Evolutionary conservation across 768 basidiomycete genomes (phyloP).

Genomic region (Tricholoma saponaceum): DNA sequence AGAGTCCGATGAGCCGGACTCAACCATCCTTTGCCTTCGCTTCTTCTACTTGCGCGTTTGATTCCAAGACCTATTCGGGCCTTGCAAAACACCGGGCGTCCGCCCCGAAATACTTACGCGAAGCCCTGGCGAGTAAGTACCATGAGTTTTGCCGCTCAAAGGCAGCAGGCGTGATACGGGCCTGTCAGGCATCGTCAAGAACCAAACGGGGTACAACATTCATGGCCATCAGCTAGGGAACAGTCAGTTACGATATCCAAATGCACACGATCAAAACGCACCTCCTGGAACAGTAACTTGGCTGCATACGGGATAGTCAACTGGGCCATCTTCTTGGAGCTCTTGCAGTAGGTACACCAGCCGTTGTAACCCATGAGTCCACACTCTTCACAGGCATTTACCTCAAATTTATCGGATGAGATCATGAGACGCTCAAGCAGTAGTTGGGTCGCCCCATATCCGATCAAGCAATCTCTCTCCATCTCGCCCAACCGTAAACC

Average conservation of each 20-base stretch:
- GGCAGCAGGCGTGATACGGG: no score
- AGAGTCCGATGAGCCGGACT: neutral
- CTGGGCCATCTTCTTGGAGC: conserved; percentile 93
- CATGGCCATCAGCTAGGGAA: conserved; percentile 86
- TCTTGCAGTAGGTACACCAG: conserved; percentile 99
- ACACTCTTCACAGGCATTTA: conserved; percentile 92
- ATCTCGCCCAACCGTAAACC: conserved; percentile 97
- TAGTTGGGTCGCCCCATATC: conserved; percentile 97
- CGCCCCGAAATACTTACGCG: neutral
- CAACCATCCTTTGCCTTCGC: neutral
- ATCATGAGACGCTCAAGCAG: conserved; percentile 98
- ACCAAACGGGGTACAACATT: conserved; percentile 89
- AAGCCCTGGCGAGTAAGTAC: neutral
- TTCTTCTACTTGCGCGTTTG: neutral
- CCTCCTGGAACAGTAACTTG: conserved; percentile 90
- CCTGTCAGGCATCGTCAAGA: conserved; percentile 67
- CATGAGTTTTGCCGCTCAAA: neutral
- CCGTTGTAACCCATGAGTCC: conserved; percentile 93
- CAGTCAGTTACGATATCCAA: conserved; percentile 1
- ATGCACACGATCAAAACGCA: conserved; percentile 24
- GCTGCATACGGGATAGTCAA: conserved; percentile 96
- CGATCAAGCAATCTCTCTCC: conserved; percentile 98
- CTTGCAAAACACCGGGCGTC: neutral
- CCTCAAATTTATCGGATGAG: conserved; percentile 96
- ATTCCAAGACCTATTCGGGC: neutral